Evolutionary conservation across 495 filamentous ascomycete genomes (phyloP).

Genomic region (Collariella sp.): DNA sequence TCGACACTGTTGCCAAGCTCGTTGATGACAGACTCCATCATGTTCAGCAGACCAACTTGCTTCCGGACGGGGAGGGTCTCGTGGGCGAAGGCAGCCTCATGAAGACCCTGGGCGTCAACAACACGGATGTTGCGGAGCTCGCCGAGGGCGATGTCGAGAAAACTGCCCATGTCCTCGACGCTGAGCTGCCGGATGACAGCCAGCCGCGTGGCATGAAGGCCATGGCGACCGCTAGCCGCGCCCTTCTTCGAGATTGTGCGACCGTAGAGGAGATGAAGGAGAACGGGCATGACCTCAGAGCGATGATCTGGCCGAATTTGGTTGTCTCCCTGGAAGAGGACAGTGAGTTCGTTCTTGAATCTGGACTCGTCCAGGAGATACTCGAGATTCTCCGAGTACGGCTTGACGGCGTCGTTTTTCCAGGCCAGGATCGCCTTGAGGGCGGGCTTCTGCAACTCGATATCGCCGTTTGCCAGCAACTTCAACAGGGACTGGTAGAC

Average conservation of each 20-base stretch:
- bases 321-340: constrained; percentile 77
- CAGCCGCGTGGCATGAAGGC: constrained; percentile 55
- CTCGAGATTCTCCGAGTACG: constrained; percentile 78
- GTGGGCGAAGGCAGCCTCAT: constrained; percentile 43
- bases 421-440: constrained; percentile 82
- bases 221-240: constrained; percentile 49
- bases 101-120: constrained; percentile 39
- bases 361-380: constrained; percentile 84
- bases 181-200: constrained; percentile 43
- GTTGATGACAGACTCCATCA: constrained; percentile 80
- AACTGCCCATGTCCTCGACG: constrained; percentile 60
- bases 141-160: constrained; percentile 75
- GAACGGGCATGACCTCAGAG: constrained; percentile 64
- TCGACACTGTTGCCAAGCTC: constrained; percentile 63
- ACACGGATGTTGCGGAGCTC: constrained; percentile 51
- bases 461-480: constrained; percentile 76
- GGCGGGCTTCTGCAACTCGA: constrained; percentile 74
- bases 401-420: constrained; percentile 65
- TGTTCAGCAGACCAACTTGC: constrained; percentile 80
- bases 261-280: constrained; percentile 83
- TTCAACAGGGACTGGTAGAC: constrained; percentile 66
- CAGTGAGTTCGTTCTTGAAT: constrained; percentile 84
- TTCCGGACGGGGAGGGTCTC: constrained; percentile 58
- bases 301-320: constrained; percentile 67
- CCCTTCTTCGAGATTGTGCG: constrained; percentile 76